Evolutionary conservation across 75 land plant genomes (phyloP), one percentile per base, ranked within the genome.

Genomic region (Selaginella moellendorffii): DNA sequence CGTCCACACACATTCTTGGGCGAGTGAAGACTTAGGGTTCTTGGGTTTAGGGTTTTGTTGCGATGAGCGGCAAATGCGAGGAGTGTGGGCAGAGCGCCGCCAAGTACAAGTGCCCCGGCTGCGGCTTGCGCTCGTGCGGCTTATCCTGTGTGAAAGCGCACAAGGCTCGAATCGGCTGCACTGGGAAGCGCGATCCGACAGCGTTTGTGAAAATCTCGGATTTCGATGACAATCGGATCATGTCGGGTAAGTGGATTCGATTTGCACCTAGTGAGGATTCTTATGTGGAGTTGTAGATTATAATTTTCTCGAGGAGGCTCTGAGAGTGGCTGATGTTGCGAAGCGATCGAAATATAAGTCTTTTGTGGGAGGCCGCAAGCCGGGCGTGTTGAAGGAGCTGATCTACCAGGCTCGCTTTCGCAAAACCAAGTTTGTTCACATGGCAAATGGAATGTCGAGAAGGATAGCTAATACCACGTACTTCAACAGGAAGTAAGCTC

Each of bases 91-190:
- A 30, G 27, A 72, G 83, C 5, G 67, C 72, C n/a, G 79, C 73
- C 54, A 92, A 88, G 64, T 92, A 92, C 70, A 79, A 71, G 27
- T 92, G 95, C 69, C 97, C 97, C 12, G 79, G 80, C 5, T 92
- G 97, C 63, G 78, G 79, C 0, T 12, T 83, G n/a, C 86, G 82
- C 10, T 61, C 97, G 1, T 92, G 97, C 68, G 65, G 86, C 64
- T 80, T 92, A 29, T 65, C 76, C 46, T 92, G 97, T 31, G 86
- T 92, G 52, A 82, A 81, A 28, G 65, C 86, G n/a, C 97, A 92
- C 78, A 92, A 92, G 78, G 66, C 53, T 0, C 84, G 95, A 24
- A 83, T 83, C 42, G 54, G 52, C 12, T 92, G 97, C 72, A 69
- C 77, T 1, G 97, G 97, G 63, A 88, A 88, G 76, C 70, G 83